Percentiles rank a stretch among this genome's conserved stretches.
phyloP scores from a whole-genome alignment of 2,329 filamentous ascomycete genomes.

The Phyllosticta citribraziliensis region DNA sequence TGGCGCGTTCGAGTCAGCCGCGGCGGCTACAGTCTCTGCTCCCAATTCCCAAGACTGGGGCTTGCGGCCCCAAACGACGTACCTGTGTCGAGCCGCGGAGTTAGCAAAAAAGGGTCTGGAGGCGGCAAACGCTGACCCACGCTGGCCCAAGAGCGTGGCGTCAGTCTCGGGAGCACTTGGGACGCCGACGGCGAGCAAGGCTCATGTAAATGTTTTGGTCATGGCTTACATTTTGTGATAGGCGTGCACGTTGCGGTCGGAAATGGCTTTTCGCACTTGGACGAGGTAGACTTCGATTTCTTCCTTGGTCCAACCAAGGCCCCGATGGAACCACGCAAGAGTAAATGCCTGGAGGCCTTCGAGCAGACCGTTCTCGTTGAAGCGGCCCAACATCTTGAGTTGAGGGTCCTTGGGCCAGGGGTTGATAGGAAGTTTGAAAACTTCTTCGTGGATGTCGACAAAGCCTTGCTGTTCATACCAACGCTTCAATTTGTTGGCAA shows the following conservation, averaged over 20 bases:
- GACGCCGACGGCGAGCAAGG: not conserved
- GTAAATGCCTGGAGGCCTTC: constrained; percentile 36
- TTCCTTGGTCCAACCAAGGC: constrained; percentile 33
- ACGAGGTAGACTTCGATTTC: constrained; percentile 38
- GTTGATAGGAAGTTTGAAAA: constrained; percentile 45
- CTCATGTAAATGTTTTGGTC: not conserved
- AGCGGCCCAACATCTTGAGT: constrained; percentile 39
- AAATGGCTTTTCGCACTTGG: constrained; percentile 30
- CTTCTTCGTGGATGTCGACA: constrained; percentile 43
- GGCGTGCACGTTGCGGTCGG: constrained; percentile 30
- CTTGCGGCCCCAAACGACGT: constrained; percentile 13
- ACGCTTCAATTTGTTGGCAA: constrained; percentile 43
- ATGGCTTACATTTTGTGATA: constrained; percentile 33
- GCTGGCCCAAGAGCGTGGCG: not conserved
- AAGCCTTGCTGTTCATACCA: constrained; percentile 50
- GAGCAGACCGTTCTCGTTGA: constrained; percentile 38
- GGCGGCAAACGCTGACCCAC: not conserved
- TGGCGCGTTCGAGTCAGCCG: not conserved
- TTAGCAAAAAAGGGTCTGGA: constrained; percentile 3
- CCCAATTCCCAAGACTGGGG: constrained; percentile 2
- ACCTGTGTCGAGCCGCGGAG: constrained; percentile 10
- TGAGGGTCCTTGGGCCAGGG: constrained; percentile 41
- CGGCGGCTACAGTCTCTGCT: not conserved
- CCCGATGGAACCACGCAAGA: constrained; percentile 33
- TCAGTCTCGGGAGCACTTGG: not conserved